Evolutionary conservation across 2,329 filamentous ascomycete genomes (phyloP), one percentile per base, ranked within the genome.

Genomic region (Xenoacremonium recifei): DNA sequence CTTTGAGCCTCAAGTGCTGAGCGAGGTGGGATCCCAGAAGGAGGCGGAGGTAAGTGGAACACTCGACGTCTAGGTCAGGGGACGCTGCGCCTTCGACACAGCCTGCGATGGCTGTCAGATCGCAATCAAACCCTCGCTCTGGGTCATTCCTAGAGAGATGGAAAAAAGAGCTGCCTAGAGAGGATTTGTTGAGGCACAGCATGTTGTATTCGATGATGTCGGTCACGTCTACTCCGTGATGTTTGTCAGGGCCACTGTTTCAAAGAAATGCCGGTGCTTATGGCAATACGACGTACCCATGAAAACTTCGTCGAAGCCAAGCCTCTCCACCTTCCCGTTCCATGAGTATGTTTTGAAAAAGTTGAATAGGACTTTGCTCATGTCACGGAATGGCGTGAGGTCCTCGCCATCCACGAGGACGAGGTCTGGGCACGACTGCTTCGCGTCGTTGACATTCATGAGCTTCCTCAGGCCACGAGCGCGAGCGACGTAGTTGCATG

Each of bases 401-500:
- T 95, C 90, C 65, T 97, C 90, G 21, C 92, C 91, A 15, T 95
- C 79, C 27, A 93, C 80, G 36, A 96, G 82, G 38, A 96, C 80
- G 13, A 95, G 78, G 42, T 95, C 88, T 1, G 91, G 90, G 53
- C 90, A 96, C 20, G 84, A 65, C 54, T 76, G 82, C 65, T 80
- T 87, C 4, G 92, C 93, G 48, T 96, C 89, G 39, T 75, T 79
- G 60, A 96, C 82, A 50, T 89, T 78, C 75, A 95, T 90, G 46
- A 97, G 75, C 70, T 99, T 97, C 63, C 79, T 74, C 40, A 91
- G 75, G 40, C 81, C 82, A n/a, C 69, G 77, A 38, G 81, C 72
- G 25, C 92, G 82, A 17, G 92, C 92, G 61, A 87, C 88, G 65
- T 97, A 97, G 68, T 97, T 97, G 76, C 89, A 95, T 4, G 90